Conservation (phyloP, 371 early-diverging fungal species). For the Coelomomyces lativittatus region DNA sequence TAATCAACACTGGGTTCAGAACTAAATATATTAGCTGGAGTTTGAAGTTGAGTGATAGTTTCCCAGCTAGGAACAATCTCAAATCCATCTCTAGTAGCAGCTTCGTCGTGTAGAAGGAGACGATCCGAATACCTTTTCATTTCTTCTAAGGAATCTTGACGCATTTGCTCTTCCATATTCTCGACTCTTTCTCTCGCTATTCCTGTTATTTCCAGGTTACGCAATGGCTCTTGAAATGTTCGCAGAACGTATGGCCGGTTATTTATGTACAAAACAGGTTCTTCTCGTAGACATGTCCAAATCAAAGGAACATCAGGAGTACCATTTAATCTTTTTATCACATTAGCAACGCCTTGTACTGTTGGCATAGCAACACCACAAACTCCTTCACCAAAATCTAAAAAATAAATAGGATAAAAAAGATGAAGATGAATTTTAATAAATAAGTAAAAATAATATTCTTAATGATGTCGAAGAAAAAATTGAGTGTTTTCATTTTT, state of each 20-base stretch:
- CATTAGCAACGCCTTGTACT: constrained; percentile 32
- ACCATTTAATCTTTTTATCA: constrained; percentile 21
- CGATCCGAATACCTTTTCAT: constrained; percentile 26
- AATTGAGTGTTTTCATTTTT: too few species aligned
- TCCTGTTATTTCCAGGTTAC: constrained; percentile 50
- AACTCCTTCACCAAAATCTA: too few species aligned
- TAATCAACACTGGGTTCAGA: constrained; percentile 48
- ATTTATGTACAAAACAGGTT: constrained; percentile 57
- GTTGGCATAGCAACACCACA: constrained; percentile 50
- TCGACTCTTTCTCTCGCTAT: constrained; percentile 49
- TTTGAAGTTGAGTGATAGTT: constrained; percentile 14
- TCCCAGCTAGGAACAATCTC: constrained; percentile 48
- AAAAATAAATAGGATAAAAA: too few species aligned
- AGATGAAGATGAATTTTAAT: too few species aligned
- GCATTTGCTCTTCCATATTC: constrained; percentile 48
- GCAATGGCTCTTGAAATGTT: constrained; percentile 36
- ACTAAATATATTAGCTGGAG: too few species aligned
- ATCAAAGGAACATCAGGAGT: constrained; percentile 15
- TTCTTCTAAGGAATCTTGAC: constrained; percentile 36
- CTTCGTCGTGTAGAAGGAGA: constrained; percentile 45
- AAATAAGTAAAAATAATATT: too few species aligned
- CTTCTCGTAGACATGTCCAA: constrained; percentile 58
- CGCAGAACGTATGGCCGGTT: constrained; percentile 43
- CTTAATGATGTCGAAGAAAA: too few species aligned
- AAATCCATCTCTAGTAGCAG: constrained; percentile 6